Evolutionary conservation across 805 yeast genomes (phyloP), one percentile per base, ranked within the genome.

Genomic region (Sugiyamaella americana): DNA sequence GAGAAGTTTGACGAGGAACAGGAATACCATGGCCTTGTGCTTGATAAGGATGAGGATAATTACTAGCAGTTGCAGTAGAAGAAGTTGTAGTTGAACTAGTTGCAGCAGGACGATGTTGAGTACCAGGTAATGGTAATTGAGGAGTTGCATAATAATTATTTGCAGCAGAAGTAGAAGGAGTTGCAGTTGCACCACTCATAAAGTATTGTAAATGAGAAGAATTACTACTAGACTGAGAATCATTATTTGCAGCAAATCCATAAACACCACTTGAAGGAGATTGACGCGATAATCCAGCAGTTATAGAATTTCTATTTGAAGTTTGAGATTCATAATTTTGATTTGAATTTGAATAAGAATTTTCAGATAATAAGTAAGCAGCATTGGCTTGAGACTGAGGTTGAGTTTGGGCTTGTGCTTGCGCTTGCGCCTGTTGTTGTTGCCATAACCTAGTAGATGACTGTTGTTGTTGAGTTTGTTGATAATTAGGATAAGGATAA

Each of bases 381-480:
- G 32, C 32, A 26, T 26, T 26, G 8, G 32, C 32, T 13, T 8
- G 8, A 26, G 32, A 8, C 8, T 8, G 8, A 26, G 32, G 13
- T 8, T 8, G 13, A 13, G 32, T 26, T 8, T 8, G 32, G 32
- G 13, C 32, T 13, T 26, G 32, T n/a, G n/a, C n/a, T 23, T 47
- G 45, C 21, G 32, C 19, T 24, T 40, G 49, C 10, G 18, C 42
- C 8, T 18, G 51, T 16, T 34, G 50, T 39, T 49, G 51, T n/a
- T 13, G 47, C 36, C 23, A 37, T 18, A 26, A 13, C 13, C 32
- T 26, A 8, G 32, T 26, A 26, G 32, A 26, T 8, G 13, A 8
- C 11, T 19, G 43, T 19, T 49, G 51, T 13, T 30, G 51, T 40
- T 47, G 50, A n/a, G 24, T 29, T 26, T 35, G 44, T 46, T 50